Conservation (phyloP, 805 yeast species). For the Nakazawaea laoshanensis region DNA sequence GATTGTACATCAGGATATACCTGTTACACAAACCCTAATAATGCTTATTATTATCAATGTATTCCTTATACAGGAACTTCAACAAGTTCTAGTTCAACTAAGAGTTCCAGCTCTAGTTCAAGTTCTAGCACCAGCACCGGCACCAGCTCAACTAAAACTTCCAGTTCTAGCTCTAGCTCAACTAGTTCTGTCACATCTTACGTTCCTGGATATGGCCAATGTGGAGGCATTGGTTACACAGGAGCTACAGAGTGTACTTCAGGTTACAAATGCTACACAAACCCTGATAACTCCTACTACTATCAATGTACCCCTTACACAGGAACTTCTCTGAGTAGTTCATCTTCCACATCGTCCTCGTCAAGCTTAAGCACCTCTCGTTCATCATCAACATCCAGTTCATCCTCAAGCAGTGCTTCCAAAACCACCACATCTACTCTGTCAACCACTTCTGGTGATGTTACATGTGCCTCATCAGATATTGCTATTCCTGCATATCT, state of each 20-base stretch:
- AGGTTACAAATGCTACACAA: constrained; percentile 2
- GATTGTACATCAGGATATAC: not conserved
- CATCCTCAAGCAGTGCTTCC: too few species aligned
- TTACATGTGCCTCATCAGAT: not conserved
- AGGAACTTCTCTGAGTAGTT: too few species aligned
- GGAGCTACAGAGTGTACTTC: constrained; percentile 1
- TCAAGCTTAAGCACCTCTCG: too few species aligned
- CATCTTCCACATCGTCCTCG: too few species aligned
- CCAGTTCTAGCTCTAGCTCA: too few species aligned
- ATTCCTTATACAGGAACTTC: constrained; percentile 1
- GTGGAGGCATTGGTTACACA: constrained; percentile 4
- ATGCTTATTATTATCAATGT: not conserved
- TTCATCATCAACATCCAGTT: too few species aligned
- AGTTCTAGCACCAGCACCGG: not conserved
- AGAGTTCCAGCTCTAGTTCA: not conserved
- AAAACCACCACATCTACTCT: too few species aligned
- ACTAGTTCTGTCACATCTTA: too few species aligned
- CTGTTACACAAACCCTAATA: not conserved
- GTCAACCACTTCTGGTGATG: not conserved
- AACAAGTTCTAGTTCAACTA: not conserved
- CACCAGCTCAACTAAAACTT: not conserved
- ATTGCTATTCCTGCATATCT: too few species aligned
- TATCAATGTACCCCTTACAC: constrained; percentile 5
- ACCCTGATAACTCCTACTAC: constrained; percentile 1
- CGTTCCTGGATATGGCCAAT: constrained; percentile 6